phyloP scores from a whole-genome alignment of 768 basidiomycete species.

The Leccinum uliginosum region DNA sequence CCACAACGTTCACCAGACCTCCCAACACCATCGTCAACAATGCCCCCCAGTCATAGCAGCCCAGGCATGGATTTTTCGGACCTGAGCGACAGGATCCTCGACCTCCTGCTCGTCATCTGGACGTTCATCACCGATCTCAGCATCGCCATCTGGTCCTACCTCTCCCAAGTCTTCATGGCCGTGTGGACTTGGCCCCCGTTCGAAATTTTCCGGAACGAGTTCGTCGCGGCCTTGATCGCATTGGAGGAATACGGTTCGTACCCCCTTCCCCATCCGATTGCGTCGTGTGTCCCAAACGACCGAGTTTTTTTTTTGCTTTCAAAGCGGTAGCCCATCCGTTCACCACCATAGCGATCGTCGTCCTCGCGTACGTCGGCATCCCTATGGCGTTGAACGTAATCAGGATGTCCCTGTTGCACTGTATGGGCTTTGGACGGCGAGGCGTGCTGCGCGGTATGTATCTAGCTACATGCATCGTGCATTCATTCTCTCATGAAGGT shows the following conservation, averaged over 20 bases:
- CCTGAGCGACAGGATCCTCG: constrained; percentile 14
- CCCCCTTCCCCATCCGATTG: background rate
- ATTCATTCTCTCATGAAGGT: background rate
- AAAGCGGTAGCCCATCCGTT: constrained; percentile 11
- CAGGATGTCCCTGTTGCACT: background rate
- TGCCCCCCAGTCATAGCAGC: constrained; percentile 16
- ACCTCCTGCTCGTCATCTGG: constrained; percentile 9
- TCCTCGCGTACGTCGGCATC: constrained; percentile 14
- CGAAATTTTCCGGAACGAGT: constrained; percentile 17
- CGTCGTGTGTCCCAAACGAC: background rate
- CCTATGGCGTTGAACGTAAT: constrained; percentile 1
- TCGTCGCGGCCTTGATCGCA: constrained; percentile 7
- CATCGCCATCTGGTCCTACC: constrained; percentile 5
- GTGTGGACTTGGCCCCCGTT: constrained; percentile 22
- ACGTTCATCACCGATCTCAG: constrained; percentile 1
- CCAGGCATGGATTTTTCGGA: constrained; percentile 17
- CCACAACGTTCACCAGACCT: background rate
- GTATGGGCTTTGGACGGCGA: background rate
- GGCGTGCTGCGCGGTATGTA: constrained; percentile 11
- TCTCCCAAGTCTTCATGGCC: constrained; percentile 6
- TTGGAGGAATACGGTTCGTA: constrained; percentile 16
- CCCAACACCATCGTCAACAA: background rate
- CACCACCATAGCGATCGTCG: constrained; percentile 4
- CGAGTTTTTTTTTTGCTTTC: background rate
- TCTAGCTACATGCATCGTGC: background rate